Evolutionary conservation across 495 filamentous ascomycete genomes (phyloP), one percentile per base, ranked within the genome.

Genomic region (Ascobolus immersus): DNA sequence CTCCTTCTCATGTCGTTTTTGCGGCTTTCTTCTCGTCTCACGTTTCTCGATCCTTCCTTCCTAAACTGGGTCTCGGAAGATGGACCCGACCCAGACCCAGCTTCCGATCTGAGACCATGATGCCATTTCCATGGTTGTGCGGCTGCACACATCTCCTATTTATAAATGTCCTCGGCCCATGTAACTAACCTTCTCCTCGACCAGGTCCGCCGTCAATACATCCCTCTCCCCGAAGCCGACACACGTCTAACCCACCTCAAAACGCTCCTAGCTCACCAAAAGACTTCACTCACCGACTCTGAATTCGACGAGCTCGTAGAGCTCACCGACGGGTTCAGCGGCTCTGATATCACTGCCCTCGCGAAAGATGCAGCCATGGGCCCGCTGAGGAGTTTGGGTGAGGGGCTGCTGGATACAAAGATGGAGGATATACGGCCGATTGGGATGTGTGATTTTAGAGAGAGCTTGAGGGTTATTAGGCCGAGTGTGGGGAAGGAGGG

Each of bases 321-420:
- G 25, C 55, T 84, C 22, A 94, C 89, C 20, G 76, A 92, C 42
- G 78, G 82, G 32, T 99, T 90, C 58, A 90, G 79, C 22, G 89
- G 86, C 38, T 91, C 80, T 3, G 86, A 99, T 49, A 91, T 99
- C 35, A 99, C 86, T 7, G 86, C 86, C 4, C 57, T 99, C 17
- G 89, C 86, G 6, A 99, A 99, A 53, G 86, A 99, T 49, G 86
- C 86, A 7, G 86, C 86, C 17, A 99, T 99, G 86, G 89, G 86
- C 0, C 86, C 89, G 6, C 62, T 99, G 10, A 71, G 89, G 13
- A 81, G 76, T 25, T 60, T 99, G 2, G 86, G 86, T 14, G 89
- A 94, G 48, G 75, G 76, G 12, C 58, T 99, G 24, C 60, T 99
- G 17, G 67, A 77, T 40, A 93, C 82, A 56, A 72, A 72, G 3